Evolutionary conservation across 441 rosid genomes (phyloP), one percentile per base, ranked within the genome.

Genomic region (Euphorbia schlechtendalii): DNA sequence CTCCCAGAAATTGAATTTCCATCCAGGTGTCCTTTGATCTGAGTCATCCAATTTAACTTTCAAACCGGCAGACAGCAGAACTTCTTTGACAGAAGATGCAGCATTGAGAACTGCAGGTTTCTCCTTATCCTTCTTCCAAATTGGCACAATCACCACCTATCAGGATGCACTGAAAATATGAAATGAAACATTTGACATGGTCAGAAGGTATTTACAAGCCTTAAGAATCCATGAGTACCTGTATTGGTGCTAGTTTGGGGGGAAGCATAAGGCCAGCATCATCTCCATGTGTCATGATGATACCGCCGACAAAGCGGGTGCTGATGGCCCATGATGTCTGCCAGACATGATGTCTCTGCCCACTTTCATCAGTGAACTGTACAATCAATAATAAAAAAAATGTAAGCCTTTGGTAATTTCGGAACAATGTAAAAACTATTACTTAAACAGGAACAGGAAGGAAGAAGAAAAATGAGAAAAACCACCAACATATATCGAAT

Each of bases 231-330:
- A 55, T 51, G 74, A 18, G n/a, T 71, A 87, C 99, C 86, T 90
- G 96, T 73, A 87, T 74, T 46, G 99, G 96, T 71, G 98, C 98
- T 72, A 88, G 53, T 66, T 78, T 85, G 0, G 97, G 97, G 41
- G 97, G 97, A 79, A 88, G 93, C 89, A 84, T 93, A 65, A 93
- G 80, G 38, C 99, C 99, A 63, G 80, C 63, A 80, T 90, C 99
- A 88, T 93, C 97, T 71, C 95, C 97, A 70, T 89, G 96, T n/a
- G 94, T 84, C 98, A 92, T 92, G 71, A 93, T 93, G 73, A 93
- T 86, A 65, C 91, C 97, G 63, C 96, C 99, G 21, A 90, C 84
- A 83, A 90, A 93, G 63, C 96, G 85, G 40, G 96, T 92, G 73
- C 96, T 89, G 65, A 93, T 73, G 68, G 96, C 96, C 99, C 95